Evolutionary conservation across 2,329 filamentous ascomycete genomes (phyloP), one percentile per base, ranked within the genome.

Genomic region (Apiospora hydei): DNA sequence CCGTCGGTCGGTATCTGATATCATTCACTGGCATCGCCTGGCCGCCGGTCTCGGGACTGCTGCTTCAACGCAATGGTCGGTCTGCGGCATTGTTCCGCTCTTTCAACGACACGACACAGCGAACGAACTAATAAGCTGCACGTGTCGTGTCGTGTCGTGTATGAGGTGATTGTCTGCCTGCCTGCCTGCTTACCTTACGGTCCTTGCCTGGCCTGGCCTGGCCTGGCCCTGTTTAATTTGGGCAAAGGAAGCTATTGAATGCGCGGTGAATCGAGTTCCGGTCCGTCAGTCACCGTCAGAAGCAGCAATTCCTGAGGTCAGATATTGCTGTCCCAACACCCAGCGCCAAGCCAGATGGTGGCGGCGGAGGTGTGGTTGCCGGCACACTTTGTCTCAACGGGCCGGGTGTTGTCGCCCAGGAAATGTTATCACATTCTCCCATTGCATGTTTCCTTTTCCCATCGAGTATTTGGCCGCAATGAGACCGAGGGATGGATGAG

Each of bases 401-500:
- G 30, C 57, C 57, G 57, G 30, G 10, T 41, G 57, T 21, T 64
- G 34, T 64, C 57, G 57, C 57, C 21, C 41, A 41, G 21, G 57
- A 18, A 64, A 64, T 57, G 16, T 8, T 18, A 61, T 61, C 34
- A 38, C 5, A 38, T 38, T 38, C 34, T 38, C 34, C 34, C 26
- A 30, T 30, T 5, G 18, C 41, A n/a, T 41, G 57, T 41, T 64
- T 41, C 34, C 34, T 47, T 68, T 47, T 68, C 41, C 14, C 18
- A 67, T 26, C 38, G 0, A n/a, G 69, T 70, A 70, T 61, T 70
- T 70, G 69, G 24, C 69, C 69, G 69, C 69, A 16, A 70, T 70
- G 51, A 34, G 47, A n/a, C 69, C 69, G 69, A 64, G 16, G n/a
- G 69, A 64, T 11, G 57, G 57, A 64, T 41, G 34, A 41, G 41